phyloP scores from a whole-genome alignment of 1,284 basidiomycete genomes.

The Boletellus sp. region DNA sequence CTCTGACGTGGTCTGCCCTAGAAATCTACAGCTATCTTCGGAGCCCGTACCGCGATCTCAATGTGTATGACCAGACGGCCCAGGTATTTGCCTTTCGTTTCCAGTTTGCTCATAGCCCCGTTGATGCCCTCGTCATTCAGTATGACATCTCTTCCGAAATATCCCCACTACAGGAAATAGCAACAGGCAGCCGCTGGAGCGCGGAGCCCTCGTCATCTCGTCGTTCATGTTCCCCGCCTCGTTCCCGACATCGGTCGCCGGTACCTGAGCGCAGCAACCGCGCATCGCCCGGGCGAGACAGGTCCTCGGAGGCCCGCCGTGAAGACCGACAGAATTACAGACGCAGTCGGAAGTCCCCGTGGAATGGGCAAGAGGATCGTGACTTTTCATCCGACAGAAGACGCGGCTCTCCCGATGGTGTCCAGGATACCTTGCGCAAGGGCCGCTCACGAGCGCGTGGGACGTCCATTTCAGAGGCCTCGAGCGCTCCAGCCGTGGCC shows the following conservation, averaged over 20 bases:
- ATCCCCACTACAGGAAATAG: slow-evolving; percentile 30
- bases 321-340: slow-evolving; percentile 2
- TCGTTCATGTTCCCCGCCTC: slow-evolving; percentile 26
- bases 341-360: too few species aligned
- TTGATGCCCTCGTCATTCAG: slow-evolving; percentile 34
- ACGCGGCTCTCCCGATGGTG: too few species aligned
- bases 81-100: slow-evolving; percentile 55
- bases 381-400: too few species aligned
- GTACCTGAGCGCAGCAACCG: slow-evolving; percentile 6
- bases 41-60: slow-evolving; percentile 79
- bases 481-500: too few species aligned
- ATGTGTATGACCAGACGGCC: slow-evolving; percentile 74
- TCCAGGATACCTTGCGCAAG: too few species aligned
- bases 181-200: slow-evolving; percentile 42
- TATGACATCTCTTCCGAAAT: slow-evolving; percentile 49
- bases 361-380: too few species aligned
- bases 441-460: too few species aligned
- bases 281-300: not conserved
- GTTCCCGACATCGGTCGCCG: slow-evolving; percentile 18
- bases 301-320: slow-evolving; percentile 5
- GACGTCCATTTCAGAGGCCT: too few species aligned
- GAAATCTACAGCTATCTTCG: slow-evolving; percentile 84
- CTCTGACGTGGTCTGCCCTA: slow-evolving; percentile 30
- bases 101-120: not conserved
- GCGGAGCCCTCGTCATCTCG: slow-evolving; percentile 4